Evolutionary conservation across 768 basidiomycete genomes (phyloP).

Genomic region (Leccinum aurantiacum): DNA sequence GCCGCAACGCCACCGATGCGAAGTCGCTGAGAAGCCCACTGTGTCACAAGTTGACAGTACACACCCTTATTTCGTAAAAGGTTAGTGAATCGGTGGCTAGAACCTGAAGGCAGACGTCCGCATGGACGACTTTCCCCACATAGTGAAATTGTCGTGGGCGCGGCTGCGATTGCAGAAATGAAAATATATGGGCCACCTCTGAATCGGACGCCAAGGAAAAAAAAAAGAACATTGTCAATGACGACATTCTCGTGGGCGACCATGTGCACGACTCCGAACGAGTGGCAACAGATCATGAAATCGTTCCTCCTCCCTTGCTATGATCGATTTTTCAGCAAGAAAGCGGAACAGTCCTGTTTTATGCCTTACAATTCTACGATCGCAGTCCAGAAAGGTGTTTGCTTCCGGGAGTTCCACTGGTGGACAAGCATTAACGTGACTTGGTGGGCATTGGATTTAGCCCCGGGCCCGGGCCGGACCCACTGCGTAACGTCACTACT

Average conservation of each 20-base stretch:
- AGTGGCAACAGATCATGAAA: neutral
- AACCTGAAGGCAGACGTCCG: neutral
- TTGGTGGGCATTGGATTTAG: too few relatives aligned
- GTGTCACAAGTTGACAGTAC: neutral
- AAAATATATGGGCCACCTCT: too few relatives aligned
- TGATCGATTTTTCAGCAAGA: neutral
- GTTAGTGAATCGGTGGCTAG: neutral
- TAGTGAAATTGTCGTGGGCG: neutral
- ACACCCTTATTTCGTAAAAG: neutral
- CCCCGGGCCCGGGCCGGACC: too few relatives aligned
- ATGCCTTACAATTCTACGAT: neutral
- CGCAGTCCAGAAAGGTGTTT: neutral
- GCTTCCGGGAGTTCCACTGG: neutral
- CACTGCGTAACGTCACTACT: neutral
- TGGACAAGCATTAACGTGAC: neutral
- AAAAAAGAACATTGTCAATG: neutral
- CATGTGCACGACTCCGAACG: too few relatives aligned
- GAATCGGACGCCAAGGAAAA: neutral
- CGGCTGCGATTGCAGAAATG: neutral
- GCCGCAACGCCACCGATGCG: neutral
- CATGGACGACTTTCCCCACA: neutral
- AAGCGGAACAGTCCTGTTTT: neutral
- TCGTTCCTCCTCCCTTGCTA: neutral
- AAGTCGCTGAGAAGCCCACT: neutral
- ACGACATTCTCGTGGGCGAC: neutral